Percentiles rank a stretch among this genome's conserved stretches.
Conservation (phyloP, 805 yeast species). For the Wickerhamomyces bovis region DNA sequence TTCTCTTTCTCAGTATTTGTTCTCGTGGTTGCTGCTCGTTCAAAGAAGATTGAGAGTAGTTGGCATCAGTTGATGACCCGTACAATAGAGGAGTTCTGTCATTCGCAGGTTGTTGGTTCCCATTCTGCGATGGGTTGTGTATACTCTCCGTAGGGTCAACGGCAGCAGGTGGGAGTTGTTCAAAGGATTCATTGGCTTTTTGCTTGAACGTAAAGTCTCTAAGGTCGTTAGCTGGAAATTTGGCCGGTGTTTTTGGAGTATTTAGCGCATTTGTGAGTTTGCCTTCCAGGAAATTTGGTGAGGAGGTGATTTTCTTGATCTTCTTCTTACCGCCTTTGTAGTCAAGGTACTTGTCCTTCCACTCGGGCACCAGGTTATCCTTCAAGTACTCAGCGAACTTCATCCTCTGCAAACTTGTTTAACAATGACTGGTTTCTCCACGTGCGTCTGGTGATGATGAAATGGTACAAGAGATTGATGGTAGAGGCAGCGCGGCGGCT, state of each 20-base stretch:
- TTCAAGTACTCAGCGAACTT: slow-evolving; percentile 13
- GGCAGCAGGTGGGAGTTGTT: slow-evolving; percentile 21
- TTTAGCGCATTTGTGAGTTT: slow-evolving; percentile 1
- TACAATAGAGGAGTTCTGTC: slow-evolving; percentile 21
- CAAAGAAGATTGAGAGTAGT: background rate
- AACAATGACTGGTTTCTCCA: background rate
- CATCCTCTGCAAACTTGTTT: background rate
- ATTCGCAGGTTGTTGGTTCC: slow-evolving; percentile 4
- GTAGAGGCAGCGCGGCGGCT: no score
- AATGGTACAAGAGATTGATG: no score
- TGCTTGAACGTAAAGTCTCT: slow-evolving; percentile 6
- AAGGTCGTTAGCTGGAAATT: background rate
- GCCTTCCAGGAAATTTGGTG: slow-evolving; percentile 9
- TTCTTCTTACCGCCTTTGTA: slow-evolving; percentile 40
- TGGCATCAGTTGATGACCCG: background rate
- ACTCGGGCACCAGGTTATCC: slow-evolving; percentile 58
- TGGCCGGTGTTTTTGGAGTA: slow-evolving; percentile 4
- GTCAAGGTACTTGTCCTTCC: slow-evolving; percentile 79
- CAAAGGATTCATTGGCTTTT: slow-evolving; percentile 4
- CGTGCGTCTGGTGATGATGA: background rate
- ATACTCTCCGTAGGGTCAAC: slow-evolving; percentile 5
- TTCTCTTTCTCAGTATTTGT: background rate
- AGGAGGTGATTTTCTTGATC: slow-evolving; percentile 20
- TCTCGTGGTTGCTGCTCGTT: background rate
- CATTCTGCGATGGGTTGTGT: background rate